Percentiles rank a stretch among this genome's conserved stretches.
These are phyloP conservation scores for Calophaca sinica DNA, from an alignment of 306 rosid genomes.

Conservation along the genomic window DNA sequence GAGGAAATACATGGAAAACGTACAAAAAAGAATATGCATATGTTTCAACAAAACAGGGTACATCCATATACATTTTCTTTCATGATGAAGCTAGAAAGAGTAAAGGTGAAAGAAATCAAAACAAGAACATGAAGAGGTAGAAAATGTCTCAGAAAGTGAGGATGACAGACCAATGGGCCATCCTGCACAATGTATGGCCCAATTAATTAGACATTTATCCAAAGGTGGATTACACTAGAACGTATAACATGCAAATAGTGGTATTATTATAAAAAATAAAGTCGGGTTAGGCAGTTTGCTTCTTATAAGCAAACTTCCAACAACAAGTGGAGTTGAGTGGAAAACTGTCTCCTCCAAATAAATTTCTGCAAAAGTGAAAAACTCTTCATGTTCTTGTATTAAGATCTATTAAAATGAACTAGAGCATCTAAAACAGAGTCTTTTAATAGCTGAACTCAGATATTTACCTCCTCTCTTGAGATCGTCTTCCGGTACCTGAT, in stretches of 20 bases:
- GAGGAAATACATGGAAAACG: background rate
- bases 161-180: slow-evolving; percentile 21
- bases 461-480: slow-evolving; percentile 95
- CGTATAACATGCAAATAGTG: background rate
- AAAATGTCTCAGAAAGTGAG: slow-evolving; percentile 20
- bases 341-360: slow-evolving; percentile 33
- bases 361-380: slow-evolving; percentile 1
- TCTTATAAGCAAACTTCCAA: slow-evolving; percentile 9
- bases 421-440: slow-evolving; percentile 28
- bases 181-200: background rate
- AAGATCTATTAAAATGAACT: slow-evolving; percentile 28
- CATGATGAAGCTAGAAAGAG: background rate
- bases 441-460: slow-evolving; percentile 25
- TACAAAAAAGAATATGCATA: background rate
- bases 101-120: background rate
- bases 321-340: background rate
- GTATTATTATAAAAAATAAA: background rate
- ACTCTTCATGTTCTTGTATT: background rate
- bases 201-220: slow-evolving; percentile 31
- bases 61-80: slow-evolving; percentile 11
- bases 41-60: background rate
- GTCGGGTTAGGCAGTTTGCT: slow-evolving; percentile 3
- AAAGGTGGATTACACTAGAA: slow-evolving; percentile 8
- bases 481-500: slow-evolving; percentile 76
- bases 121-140: slow-evolving; percentile 24